Percentiles rank a stretch among this genome's conserved stretches.
phyloP scores from a whole-genome alignment of 2,329 filamentous ascomycete genomes.

The Ophiocordyceps sinensis region DNA sequence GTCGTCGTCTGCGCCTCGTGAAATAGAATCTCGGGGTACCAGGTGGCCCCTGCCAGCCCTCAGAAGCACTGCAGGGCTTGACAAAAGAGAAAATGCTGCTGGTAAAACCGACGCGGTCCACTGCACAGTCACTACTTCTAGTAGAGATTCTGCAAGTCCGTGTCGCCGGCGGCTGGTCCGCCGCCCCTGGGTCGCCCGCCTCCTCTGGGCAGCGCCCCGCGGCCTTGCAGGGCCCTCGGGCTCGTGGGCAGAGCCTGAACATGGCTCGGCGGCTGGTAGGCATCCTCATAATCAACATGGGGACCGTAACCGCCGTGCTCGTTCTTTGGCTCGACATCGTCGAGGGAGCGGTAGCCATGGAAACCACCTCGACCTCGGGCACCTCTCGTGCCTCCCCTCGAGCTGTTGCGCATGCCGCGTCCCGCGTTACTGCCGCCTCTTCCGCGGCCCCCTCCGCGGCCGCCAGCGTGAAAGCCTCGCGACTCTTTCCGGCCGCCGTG shows the following conservation, averaged over 20 bases:
- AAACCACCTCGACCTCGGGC: constrained; percentile 34
- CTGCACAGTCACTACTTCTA: constrained; percentile 7
- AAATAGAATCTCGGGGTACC: too few species aligned
- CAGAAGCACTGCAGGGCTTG: too few species aligned
- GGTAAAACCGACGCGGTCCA: too few species aligned
- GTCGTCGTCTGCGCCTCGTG: too few species aligned
- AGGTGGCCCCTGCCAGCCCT: too few species aligned
- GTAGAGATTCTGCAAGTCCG: constrained; percentile 27
- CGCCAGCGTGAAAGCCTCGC: constrained; percentile 26
- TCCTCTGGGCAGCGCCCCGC: not conserved
- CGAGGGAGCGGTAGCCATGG: constrained; percentile 49
- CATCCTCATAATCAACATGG: constrained; percentile 34
- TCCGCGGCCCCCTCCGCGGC: constrained; percentile 17
- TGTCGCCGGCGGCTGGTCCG: constrained; percentile 9
- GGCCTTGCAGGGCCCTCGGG: not conserved
- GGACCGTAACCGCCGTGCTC: constrained; percentile 26
- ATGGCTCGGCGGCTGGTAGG: constrained; percentile 13
- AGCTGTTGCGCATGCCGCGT: constrained; percentile 23
- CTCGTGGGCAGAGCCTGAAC: constrained; percentile 7
- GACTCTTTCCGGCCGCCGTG: constrained; percentile 25
- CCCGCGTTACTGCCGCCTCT: constrained; percentile 22
- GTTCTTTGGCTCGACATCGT: constrained; percentile 43
- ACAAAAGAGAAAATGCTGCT: too few species aligned
- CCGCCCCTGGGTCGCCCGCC: constrained; percentile 10
- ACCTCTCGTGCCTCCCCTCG: constrained; percentile 24